A percentile compares a stretch with the other conserved stretches of the same genome.
Conservation (phyloP, 768 basidiomycete genomes). For the Amyloporia xantha region DNA sequence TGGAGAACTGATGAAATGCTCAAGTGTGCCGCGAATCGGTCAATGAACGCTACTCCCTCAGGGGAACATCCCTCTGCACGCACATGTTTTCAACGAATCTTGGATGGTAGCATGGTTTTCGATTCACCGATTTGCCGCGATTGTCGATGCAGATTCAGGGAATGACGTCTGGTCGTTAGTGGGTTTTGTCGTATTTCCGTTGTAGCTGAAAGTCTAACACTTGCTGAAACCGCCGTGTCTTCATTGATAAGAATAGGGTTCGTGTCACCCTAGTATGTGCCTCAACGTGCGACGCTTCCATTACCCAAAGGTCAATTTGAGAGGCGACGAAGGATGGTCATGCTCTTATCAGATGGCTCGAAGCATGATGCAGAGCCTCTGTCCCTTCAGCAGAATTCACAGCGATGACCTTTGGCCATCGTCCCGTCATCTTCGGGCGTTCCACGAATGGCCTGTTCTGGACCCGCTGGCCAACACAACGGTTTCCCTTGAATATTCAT, state of each 20-base stretch:
- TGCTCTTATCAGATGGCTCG: conserved; percentile 3
- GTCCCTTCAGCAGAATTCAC: background rate
- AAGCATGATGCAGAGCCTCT: background rate
- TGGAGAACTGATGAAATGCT: background rate
- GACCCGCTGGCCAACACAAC: background rate
- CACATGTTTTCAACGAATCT: background rate
- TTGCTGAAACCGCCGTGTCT: background rate
- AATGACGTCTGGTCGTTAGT: conserved; percentile 2
- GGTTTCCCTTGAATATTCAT: background rate
- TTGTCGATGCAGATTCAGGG: background rate
- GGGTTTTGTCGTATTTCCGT: background rate
- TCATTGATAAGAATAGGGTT: conserved; percentile 5
- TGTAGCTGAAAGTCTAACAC: background rate
- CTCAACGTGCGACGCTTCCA: conserved; percentile 1
- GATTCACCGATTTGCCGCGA: background rate
- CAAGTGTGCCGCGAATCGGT: conserved; percentile 2
- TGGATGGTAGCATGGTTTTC: background rate
- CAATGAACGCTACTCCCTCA: background rate
- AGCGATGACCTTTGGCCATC: background rate
- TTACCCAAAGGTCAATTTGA: background rate
- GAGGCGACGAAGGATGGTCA: background rate
- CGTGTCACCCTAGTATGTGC: background rate
- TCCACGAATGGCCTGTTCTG: background rate
- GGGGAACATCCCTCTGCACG: background rate
- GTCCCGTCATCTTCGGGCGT: background rate